Percentiles rank a stretch among this genome's conserved stretches.
Conservation (phyloP, 495 filamentous ascomycete genomes). For the Sordaria brevicollis region DNA sequence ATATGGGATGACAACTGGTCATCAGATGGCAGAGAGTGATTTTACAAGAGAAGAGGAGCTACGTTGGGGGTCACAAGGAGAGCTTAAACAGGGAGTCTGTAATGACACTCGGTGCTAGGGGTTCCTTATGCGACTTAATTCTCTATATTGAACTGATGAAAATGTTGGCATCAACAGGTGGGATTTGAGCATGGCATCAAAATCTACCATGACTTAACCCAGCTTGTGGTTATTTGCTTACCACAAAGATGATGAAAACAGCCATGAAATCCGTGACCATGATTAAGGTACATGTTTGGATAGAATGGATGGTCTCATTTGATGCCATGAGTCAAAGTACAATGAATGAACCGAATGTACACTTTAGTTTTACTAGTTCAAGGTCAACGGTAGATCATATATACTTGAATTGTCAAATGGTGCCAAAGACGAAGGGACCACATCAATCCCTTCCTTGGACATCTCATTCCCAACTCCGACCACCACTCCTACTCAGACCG, state of each 20-base stretch:
- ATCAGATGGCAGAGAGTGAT: neutral
- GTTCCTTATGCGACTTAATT: neutral
- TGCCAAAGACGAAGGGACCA: too few species aligned
- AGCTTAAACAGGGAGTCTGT: neutral
- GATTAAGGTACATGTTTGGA: neutral
- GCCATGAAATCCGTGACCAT: neutral
- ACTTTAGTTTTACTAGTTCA: too few species aligned
- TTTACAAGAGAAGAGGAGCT: neutral
- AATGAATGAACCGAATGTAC: too few species aligned
- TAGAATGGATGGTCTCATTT: too few species aligned
- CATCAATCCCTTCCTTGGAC: too few species aligned
- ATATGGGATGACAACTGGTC: neutral
- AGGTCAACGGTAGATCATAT: too few species aligned
- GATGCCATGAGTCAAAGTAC: too few species aligned
- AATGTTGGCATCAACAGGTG: neutral
- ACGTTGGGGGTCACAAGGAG: neutral
- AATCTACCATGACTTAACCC: neutral
- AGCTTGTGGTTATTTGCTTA: neutral
- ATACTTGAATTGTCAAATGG: too few species aligned
- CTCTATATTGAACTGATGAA: neutral
- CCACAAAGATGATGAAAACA: neutral
- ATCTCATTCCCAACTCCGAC: too few species aligned
- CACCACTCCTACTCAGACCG: too few species aligned
- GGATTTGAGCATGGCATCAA: neutral
- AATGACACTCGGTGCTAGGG: neutral